phyloP scores from a whole-genome alignment of 306 rosid genomes.

The Medicago arabica region DNA sequence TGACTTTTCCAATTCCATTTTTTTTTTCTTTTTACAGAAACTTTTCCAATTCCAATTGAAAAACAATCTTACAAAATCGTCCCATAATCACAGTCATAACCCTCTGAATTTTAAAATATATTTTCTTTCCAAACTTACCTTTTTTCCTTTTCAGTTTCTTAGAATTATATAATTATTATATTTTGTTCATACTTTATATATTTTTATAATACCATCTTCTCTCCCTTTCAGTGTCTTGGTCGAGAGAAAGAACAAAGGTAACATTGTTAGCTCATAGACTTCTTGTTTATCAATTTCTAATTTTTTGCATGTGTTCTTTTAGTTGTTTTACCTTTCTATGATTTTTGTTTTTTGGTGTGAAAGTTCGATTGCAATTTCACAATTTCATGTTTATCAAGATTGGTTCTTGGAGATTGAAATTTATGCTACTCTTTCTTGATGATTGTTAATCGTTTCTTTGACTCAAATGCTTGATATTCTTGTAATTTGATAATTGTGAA shows the following conservation, averaged over 20 bases:
- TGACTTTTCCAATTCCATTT: neutral
- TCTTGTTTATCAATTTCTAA: constrained; percentile 4
- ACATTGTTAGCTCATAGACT: constrained; percentile 50
- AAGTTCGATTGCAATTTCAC: constrained; percentile 30
- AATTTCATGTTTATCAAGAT: constrained; percentile 22
- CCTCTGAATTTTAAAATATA: constrained; percentile 3
- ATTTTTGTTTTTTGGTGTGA: neutral
- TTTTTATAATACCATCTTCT: neutral
- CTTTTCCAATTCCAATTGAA: constrained; percentile 4
- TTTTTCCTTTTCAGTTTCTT: neutral
- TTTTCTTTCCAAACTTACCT: constrained; percentile 37
- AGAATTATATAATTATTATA: neutral
- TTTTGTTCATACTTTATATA: neutral
- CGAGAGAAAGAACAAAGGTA: constrained; percentile 7
- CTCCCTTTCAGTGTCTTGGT: constrained; percentile 18
- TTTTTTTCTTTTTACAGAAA: neutral
- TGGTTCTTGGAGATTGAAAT: constrained; percentile 13
- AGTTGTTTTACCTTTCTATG: neutral
- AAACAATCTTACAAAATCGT: neutral
- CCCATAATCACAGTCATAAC: constrained; percentile 3
- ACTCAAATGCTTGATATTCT: neutral
- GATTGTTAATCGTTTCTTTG: neutral
- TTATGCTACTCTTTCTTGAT: constrained; percentile 2
- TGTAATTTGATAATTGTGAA: neutral
- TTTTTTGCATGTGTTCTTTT: neutral